Base-by-base conservation (phyloP, 139 green algal species). In the Chlorella sp. region DNA sequence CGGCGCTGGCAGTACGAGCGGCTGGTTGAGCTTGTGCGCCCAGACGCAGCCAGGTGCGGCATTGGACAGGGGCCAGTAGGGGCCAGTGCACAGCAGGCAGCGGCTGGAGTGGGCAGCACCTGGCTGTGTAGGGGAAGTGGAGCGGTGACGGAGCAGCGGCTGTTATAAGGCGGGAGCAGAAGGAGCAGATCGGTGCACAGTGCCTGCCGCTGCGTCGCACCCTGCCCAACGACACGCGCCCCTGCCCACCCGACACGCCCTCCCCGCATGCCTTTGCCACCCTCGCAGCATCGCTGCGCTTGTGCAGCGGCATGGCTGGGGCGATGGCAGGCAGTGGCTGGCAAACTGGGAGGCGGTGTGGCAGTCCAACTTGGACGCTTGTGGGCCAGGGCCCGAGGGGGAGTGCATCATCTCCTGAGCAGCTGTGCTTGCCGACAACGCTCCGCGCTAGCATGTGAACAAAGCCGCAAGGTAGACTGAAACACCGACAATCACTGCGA, bases 321-420 rank as follows among this genome's bases (percentile, higher is more conserved):
- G 64, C 36, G 65, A 84, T 46, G 43, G 58, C 44, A n/a, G 38
- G 19, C 43, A 46, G 41, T 84, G 80, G 80, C 56, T 84, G 80
- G 44, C 64, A 13, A 67, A 76, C n/a, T 84, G 80, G 80, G 65
- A 84, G 64, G 46, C 44, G 64, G 80, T 36, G 36, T 84, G 80
- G 80, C 44, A 84, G 65, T 34, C 64, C 34, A 77, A 77, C 80
- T n/a, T 84, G 32, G 68, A 77, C 24, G 30, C 44, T 0, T 84
- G 80, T 22, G 36, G 36, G 30, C 51, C 51, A 24, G 51, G 51
- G 13, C 24, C 48, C 20, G 46, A 84, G 1, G 80, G 68, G 17
- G 64, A 68, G 9, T 84, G 80, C 65, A 38, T n/a, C 40, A 54
- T 84, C 44, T 68, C 76, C 0, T 79, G 73, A 79, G 13, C 16